Percentiles rank a stretch among this genome's conserved stretches.
Conservation (phyloP, 257 asterid genomes). For the Fraxinus cuspidata region DNA sequence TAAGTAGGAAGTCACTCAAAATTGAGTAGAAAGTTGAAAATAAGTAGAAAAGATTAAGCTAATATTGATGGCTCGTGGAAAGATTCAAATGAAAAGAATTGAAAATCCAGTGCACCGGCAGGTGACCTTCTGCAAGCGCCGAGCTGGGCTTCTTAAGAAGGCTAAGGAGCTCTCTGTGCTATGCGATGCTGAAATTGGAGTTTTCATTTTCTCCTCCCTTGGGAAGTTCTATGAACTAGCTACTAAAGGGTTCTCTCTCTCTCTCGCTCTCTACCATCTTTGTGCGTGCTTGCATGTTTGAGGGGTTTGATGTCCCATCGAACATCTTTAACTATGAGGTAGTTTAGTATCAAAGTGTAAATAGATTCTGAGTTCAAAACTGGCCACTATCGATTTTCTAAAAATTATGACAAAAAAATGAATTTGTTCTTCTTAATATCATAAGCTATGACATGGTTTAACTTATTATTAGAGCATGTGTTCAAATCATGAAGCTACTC, state of each 20-base stretch:
- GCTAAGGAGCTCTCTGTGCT: conserved; percentile 89
- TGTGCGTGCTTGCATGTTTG: neutral
- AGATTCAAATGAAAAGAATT: conserved; percentile 90
- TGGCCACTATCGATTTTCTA: neutral
- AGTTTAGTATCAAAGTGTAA: too few relatives aligned
- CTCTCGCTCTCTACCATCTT: neutral
- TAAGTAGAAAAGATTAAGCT: neutral
- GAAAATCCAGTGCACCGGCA: conserved; percentile 92
- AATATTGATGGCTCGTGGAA: conserved; percentile 76
- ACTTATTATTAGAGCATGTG: too few relatives aligned
- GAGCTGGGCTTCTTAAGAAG: conserved; percentile 92
- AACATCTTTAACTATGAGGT: neutral
- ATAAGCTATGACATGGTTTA: too few relatives aligned
- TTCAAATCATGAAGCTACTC: too few relatives aligned
- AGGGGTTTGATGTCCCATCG: neutral
- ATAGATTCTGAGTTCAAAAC: neutral
- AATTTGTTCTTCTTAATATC: too few relatives aligned
- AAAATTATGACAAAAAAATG: too few relatives aligned
- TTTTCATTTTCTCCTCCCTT: conserved; percentile 82
- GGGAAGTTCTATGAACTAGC: conserved; percentile 89
- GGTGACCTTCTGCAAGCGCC: conserved; percentile 95
- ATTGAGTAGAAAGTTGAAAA: neutral
- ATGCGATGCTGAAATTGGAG: conserved; percentile 90
- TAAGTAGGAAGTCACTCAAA: neutral
- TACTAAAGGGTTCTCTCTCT: conserved; percentile 64